These are phyloP conservation scores for Aegilops sharonensis DNA, from an alignment of 176 grass and related monocot species.

Conservation along the genomic window DNA sequence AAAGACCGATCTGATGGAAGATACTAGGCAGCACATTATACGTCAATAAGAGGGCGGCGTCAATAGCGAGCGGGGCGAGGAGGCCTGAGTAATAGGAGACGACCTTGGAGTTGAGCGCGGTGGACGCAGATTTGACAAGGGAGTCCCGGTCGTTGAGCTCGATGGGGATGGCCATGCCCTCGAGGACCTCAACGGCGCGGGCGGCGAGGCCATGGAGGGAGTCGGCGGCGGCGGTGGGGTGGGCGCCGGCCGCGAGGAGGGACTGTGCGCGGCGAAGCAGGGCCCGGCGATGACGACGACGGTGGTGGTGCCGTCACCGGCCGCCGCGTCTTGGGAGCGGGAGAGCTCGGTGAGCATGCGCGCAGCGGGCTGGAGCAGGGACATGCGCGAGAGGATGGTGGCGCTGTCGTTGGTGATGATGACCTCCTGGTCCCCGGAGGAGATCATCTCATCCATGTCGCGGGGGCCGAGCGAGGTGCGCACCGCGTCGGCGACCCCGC, in stretches of 20 bases:
- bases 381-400: neutral
- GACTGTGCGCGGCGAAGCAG: neutral
- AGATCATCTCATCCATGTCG: neutral
- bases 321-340: neutral
- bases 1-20: no score
- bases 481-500: neutral
- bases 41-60: conserved; percentile 37
- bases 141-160: conserved; percentile 61
- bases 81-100: conserved; percentile 84
- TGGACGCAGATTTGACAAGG: conserved; percentile 14
- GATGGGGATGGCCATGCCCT: neutral
- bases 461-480: neutral
- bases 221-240: neutral
- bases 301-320: neutral
- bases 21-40: no score
- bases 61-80: conserved; percentile 71
- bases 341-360: neutral
- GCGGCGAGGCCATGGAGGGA: neutral
- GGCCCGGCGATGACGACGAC: neutral
- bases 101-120: conserved; percentile 88
- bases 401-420: neutral
- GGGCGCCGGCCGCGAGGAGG: neutral
- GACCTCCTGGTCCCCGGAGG: neutral
- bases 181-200: neutral
- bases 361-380: neutral